phyloP scores from a whole-genome alignment of 106 monocot genomes.

The Dactylorhiza incarnata region DNA sequence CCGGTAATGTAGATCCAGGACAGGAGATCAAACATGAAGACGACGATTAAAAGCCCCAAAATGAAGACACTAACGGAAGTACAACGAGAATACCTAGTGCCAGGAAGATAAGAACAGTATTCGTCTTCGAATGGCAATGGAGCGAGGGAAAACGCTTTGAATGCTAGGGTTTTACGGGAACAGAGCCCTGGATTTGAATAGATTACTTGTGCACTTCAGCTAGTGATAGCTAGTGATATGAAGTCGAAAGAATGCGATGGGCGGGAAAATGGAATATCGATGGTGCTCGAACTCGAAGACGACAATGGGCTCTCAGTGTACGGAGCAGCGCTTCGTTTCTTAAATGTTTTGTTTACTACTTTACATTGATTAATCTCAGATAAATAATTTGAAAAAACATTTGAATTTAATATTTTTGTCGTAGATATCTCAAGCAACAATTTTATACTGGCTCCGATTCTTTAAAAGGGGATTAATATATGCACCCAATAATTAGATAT shows the following conservation, averaged over 20 bases:
- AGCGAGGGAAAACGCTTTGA: neutral
- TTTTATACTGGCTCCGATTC: no score
- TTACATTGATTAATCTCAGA: no score
- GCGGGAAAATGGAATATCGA: neutral
- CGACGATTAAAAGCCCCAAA: neutral
- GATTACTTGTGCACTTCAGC: neutral
- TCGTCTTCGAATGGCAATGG: neutral
- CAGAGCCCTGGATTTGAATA: neutral
- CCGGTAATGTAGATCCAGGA: neutral
- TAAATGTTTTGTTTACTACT: no score
- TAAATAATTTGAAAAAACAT: no score
- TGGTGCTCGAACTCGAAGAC: neutral
- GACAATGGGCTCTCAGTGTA: no score
- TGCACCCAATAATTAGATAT: no score
- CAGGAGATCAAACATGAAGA: neutral
- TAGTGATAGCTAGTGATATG: no score
- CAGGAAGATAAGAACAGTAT: neutral
- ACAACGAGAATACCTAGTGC: neutral
- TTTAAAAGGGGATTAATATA: no score
- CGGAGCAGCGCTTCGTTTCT: no score
- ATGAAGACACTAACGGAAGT: neutral
- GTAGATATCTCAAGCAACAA: no score
- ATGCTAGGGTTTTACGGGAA: conserved; percentile 7
- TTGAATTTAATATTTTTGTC: no score
- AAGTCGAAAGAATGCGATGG: neutral